phyloP scores from a whole-genome alignment of 192 early-diverging fungal genomes.

The Coemansia sp. region DNA sequence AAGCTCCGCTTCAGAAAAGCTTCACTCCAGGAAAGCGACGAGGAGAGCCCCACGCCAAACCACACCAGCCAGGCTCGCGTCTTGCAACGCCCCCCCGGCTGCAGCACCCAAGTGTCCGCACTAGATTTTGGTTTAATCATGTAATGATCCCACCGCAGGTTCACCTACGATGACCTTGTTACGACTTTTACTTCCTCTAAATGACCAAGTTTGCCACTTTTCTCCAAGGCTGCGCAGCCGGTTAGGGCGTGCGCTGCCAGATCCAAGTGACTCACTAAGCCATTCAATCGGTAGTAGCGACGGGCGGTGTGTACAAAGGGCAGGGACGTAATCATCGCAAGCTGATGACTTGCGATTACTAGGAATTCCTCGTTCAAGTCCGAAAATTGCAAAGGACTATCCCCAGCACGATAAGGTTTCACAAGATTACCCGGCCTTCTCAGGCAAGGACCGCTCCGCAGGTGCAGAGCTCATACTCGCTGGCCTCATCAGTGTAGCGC shows the following conservation, averaged over 20 bases:
- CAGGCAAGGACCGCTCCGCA: conserved; percentile 52
- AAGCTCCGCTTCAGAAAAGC: no score
- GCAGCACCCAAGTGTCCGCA: neutral
- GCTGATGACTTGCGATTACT: conserved; percentile 79
- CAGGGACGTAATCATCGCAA: conserved; percentile 79
- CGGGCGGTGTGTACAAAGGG: conserved; percentile 76
- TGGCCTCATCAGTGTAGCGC: conserved; percentile 77
- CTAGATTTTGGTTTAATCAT: conserved; percentile 6
- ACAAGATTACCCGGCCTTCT: conserved; percentile 65
- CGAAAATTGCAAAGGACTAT: conserved; percentile 79
- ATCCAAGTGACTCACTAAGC: conserved; percentile 78
- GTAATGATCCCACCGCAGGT: conserved; percentile 69
- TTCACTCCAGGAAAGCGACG: no score
- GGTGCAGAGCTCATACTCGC: conserved; percentile 55
- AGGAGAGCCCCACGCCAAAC: no score
- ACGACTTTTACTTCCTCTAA: conserved; percentile 89
- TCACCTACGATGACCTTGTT: conserved; percentile 79
- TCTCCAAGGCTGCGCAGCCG: conserved; percentile 49
- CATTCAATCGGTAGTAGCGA: conserved; percentile 83
- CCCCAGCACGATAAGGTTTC: conserved; percentile 75
- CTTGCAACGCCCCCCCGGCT: neutral
- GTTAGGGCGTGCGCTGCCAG: conserved; percentile 38
- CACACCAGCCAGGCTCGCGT: no score
- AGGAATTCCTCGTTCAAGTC: conserved; percentile 79
- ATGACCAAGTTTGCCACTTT: conserved; percentile 79